phyloP scores from a whole-genome alignment of 2,329 filamentous ascomycete genomes.

The Phialemonium atrogriseum region DNA sequence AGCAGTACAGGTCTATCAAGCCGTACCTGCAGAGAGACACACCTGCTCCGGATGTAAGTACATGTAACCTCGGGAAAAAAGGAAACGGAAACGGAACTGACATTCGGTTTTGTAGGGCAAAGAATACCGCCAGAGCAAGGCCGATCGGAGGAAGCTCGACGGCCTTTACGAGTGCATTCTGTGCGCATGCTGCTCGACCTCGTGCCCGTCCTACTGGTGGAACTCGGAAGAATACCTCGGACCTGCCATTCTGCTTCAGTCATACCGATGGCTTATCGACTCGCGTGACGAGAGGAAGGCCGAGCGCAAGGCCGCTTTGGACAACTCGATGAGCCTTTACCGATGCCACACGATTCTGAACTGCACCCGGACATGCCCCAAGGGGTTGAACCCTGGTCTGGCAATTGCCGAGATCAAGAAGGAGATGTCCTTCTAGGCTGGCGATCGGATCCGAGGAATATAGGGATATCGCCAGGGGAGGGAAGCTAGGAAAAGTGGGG shows the following conservation, averaged over 20 bases:
- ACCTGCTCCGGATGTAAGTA: conserved; percentile 69
- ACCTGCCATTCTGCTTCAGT: conserved; percentile 92
- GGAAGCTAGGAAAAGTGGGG: no score
- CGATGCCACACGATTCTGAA: conserved; percentile 99
- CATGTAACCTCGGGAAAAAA: not conserved
- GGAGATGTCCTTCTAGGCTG: conserved; percentile 61
- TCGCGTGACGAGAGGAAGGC: conserved; percentile 84
- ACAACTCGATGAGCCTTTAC: conserved; percentile 99
- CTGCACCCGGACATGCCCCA: conserved; percentile 95
- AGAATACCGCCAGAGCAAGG: conserved; percentile 85
- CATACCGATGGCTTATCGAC: conserved; percentile 94
- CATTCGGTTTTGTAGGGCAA: conserved; percentile 54
- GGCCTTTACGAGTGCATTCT: conserved; percentile 99
- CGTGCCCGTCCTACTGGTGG: conserved; percentile 99
- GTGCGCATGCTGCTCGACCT: conserved; percentile 97
- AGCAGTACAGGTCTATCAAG: conserved; percentile 99
- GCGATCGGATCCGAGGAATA: no score
- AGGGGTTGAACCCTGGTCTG: conserved; percentile 91
- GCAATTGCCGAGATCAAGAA: conserved; percentile 99
- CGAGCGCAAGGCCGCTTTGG: conserved; percentile 81
- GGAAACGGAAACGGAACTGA: conserved; percentile 6
- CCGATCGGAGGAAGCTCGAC: conserved; percentile 92
- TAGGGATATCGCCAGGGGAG: no score
- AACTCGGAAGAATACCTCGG: conserved; percentile 98
- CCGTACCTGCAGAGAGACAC: conserved; percentile 92